Evolutionary conservation across 805 yeast genomes (phyloP).

Genomic region (Ogataea naganishii): DNA sequence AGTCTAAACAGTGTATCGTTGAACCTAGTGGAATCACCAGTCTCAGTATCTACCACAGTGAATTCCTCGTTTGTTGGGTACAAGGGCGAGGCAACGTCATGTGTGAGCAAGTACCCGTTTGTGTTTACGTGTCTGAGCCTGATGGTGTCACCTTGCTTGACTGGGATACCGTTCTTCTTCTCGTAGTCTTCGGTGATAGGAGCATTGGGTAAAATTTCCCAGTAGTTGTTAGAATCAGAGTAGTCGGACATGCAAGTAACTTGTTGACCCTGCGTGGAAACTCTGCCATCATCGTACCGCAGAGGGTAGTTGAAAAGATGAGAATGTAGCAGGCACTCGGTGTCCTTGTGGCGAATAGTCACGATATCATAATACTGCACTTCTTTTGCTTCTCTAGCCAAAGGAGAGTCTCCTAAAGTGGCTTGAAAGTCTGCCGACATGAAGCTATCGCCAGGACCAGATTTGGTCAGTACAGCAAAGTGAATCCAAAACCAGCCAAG

Average conservation of each 20-base stretch:
- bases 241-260: conserved; percentile 61
- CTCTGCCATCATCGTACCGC: conserved; percentile 93
- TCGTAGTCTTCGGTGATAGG: conserved; percentile 31
- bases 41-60: conserved; percentile 59
- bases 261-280: conserved; percentile 91
- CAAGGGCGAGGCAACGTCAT: conserved; percentile 93
- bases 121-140: conserved; percentile 80
- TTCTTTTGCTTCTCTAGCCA: conserved; percentile 61
- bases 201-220: conserved; percentile 71
- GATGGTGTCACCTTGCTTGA: conserved; percentile 62
- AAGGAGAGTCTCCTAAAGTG: conserved; percentile 74
- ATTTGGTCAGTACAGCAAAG: conserved; percentile 67
- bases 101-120: conserved; percentile 72
- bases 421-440: conserved; percentile 97
- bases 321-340: conserved; percentile 76
- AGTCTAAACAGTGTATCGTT: conserved; percentile 75
- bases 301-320: conserved; percentile 71
- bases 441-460: conserved; percentile 94
- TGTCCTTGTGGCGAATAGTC: conserved; percentile 73
- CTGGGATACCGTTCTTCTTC: conserved; percentile 32
- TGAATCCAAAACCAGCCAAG: conserved; percentile 89
- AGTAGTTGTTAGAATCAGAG: conserved; percentile 61
- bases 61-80: conserved; percentile 92
- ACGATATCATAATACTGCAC: conserved; percentile 71
- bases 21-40: conserved; percentile 43